phyloP scores from a whole-genome alignment of 768 basidiomycete species.

The Naganishia onofrii region DNA sequence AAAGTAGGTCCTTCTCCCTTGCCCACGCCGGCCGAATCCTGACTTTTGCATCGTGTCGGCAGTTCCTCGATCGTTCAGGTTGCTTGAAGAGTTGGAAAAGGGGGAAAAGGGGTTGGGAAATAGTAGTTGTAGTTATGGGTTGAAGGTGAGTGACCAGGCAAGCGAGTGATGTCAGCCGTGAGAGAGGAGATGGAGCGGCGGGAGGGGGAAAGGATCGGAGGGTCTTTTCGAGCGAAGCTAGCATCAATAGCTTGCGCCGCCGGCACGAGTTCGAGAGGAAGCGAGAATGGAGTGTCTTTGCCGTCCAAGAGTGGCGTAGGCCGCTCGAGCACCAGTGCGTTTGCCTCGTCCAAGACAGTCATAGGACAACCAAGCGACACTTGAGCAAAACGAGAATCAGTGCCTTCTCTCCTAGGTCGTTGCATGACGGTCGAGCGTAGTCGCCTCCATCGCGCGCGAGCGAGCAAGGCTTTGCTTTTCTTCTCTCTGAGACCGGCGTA shows the following conservation, averaged over 20 bases:
- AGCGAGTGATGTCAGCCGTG: neutral
- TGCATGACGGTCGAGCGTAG: no score
- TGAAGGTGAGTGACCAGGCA: slow-evolving; percentile 58
- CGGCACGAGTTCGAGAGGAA: neutral
- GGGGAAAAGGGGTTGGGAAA: slow-evolving; percentile 99
- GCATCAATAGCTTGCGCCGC: neutral
- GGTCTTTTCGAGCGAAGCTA: no score
- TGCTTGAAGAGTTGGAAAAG: slow-evolving; percentile 97
- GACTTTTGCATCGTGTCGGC: slow-evolving; percentile 7
- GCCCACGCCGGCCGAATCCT: no score
- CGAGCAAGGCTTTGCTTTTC: no score
- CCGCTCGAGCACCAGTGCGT: neutral
- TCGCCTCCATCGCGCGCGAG: no score
- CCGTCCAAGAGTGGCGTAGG: neutral
- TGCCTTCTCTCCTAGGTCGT: no score
- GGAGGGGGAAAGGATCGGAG: no score
- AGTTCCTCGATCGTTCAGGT: slow-evolving; percentile 96
- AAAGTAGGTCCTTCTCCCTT: slow-evolving; percentile 7
- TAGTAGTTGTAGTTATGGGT: slow-evolving; percentile 93
- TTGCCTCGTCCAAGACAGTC: no score
- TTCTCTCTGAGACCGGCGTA: no score
- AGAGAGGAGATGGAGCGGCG: neutral
- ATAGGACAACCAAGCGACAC: no score
- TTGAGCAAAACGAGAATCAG: no score
- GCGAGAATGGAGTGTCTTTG: neutral